phyloP scores from a whole-genome alignment of 257 asterid species.

The Nicotiana noctiflora region DNA sequence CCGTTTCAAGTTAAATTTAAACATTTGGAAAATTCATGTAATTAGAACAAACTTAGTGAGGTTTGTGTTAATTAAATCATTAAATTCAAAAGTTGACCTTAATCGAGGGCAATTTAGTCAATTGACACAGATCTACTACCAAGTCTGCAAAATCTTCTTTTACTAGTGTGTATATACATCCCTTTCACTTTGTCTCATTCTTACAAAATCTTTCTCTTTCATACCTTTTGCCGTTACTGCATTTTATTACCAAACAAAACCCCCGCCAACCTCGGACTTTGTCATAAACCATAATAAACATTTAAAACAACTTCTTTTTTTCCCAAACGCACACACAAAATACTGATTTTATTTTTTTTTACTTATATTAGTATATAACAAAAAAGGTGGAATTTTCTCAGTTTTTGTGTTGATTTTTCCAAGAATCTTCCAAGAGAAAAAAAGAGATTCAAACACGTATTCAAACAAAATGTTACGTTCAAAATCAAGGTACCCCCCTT shows the following conservation, averaged over 20 bases:
- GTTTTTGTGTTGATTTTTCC: neutral
- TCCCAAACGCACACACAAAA: neutral
- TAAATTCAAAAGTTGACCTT: neutral
- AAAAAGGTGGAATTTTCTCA: neutral
- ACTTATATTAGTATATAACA: neutral
- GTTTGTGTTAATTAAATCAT: neutral
- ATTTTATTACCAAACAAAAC: constrained; percentile 6
- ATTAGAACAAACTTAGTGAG: neutral
- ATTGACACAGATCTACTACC: neutral
- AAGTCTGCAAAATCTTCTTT: neutral
- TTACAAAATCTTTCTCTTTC: constrained; percentile 13
- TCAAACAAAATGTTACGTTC: constrained; percentile 7
- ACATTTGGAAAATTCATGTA: neutral
- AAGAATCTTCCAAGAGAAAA: neutral
- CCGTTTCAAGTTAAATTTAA: neutral
- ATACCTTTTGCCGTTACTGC: constrained; percentile 8
- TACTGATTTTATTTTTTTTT: neutral
- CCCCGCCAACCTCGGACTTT: constrained; percentile 55
- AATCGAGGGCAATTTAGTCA: neutral
- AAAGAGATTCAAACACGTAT: constrained; percentile 1
- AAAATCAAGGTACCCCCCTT: constrained; percentile 12
- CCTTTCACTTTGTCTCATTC: constrained; percentile 8
- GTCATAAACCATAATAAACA: constrained; percentile 11
- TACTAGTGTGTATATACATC: neutral
- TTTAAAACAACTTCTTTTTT: neutral